Percentiles rank a stretch among this genome's conserved stretches.
Evolutionary conservation across 2,329 filamentous ascomycete species (phyloP).

Genomic region (Talaromyces sp.): DNA sequence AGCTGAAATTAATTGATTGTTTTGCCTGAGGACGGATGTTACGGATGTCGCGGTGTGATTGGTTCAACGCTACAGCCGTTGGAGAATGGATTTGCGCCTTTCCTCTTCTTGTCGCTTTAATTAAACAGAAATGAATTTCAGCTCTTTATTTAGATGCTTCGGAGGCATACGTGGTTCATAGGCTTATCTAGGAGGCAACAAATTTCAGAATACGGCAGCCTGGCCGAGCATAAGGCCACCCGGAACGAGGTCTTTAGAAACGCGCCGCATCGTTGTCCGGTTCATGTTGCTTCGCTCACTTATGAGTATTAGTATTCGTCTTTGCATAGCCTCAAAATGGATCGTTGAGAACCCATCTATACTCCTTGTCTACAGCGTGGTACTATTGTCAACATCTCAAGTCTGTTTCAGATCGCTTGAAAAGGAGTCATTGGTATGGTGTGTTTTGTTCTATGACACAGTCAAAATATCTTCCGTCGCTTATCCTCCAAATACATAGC

Average conservation of each 20-base stretch:
- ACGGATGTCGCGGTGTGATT: neutral
- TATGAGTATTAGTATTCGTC: neutral
- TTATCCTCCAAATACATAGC: neutral
- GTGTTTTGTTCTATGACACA: neutral
- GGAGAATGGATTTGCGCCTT: neutral
- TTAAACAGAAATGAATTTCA: neutral
- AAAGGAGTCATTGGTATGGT: constrained; percentile 1
- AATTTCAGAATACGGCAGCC: neutral
- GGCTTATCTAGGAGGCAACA: neutral
- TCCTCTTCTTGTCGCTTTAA: neutral
- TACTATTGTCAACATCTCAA: neutral
- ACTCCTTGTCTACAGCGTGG: constrained; percentile 1
- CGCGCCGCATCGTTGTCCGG: neutral
- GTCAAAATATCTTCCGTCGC: constrained; percentile 7
- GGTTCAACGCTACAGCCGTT: neutral
- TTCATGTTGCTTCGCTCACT: neutral
- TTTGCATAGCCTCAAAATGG: neutral
- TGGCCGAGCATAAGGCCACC: neutral
- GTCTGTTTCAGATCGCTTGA: neutral
- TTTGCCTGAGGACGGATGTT: constrained; percentile 4
- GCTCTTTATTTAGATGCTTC: no score
- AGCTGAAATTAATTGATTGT: constrained; percentile 4
- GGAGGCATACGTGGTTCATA: no score
- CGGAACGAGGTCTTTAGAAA: neutral
- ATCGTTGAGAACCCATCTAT: neutral